phyloP scores from a whole-genome alignment of 305 asterid genomes.

The Galium porrigens region DNA sequence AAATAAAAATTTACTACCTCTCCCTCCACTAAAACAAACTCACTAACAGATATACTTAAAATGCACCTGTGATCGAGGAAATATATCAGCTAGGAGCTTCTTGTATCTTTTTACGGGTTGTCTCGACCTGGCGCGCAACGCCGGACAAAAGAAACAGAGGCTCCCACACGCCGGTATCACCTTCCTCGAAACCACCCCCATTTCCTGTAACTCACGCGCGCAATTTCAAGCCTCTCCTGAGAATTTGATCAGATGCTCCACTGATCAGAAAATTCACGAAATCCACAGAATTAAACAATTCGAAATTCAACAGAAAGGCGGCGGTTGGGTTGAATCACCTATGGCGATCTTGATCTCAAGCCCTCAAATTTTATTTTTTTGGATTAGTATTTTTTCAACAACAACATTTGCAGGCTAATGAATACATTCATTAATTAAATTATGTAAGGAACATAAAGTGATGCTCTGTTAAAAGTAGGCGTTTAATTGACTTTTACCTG shows the following conservation, averaged over 20 bases:
- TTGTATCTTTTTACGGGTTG: slow-evolving; percentile 47
- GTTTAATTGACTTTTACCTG: slow-evolving; percentile 1
- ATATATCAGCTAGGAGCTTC: slow-evolving; percentile 36
- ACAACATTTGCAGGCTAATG: slow-evolving; percentile 13
- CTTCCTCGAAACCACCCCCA: slow-evolving; percentile 46
- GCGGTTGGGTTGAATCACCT: slow-evolving; percentile 8
- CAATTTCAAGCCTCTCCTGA: slow-evolving; percentile 24
- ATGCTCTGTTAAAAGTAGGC: not conserved
- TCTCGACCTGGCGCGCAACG: slow-evolving; percentile 44
- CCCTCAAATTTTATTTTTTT: slow-evolving; percentile 1
- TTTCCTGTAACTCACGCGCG: slow-evolving; percentile 9
- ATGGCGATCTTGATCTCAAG: slow-evolving; percentile 21
- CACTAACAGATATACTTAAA: not conserved
- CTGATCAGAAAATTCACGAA: not conserved
- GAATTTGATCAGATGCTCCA: slow-evolving; percentile 4
- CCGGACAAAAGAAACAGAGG: slow-evolving; percentile 38
- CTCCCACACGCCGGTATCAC: slow-evolving; percentile 42
- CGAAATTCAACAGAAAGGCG: not conserved
- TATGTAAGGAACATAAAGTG: not conserved
- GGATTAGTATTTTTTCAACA: slow-evolving; percentile 11
- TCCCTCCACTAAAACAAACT: not conserved
- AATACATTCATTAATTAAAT: not conserved
- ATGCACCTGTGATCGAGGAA: slow-evolving; percentile 38
- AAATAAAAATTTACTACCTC: not conserved
- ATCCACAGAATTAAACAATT: not conserved